Evolutionary conservation across 106 monocot species (phyloP), one percentile per base, ranked within the genome.

Genomic region (Dendrobium catenatum): DNA sequence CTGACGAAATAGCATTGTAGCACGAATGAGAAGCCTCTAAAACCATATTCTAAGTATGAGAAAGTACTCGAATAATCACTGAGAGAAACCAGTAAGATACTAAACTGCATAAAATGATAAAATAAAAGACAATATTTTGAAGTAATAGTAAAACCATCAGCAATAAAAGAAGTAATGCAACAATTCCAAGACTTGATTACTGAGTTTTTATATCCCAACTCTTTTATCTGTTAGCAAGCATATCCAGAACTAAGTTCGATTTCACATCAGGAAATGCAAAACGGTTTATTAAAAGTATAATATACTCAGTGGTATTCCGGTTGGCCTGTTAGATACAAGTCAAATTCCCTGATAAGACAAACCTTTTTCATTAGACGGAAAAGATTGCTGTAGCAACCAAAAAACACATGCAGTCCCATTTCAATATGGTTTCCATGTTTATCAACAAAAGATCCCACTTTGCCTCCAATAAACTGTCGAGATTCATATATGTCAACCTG

Each of bases 291-390:
- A 68, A 26, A 68, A 9, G 20, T 68, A 68, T 26, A 29, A 11
- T 11, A 68, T 26, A 10, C 27, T 27, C 6, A 58, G 58, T 58
- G 5, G 1, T 58, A 19, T n/a, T 58, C 2, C 6, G 67, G 67
- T 24, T 68, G 26, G 67, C 26, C 67, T 68, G 67, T 68, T 68
- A 26, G 67, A 68, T 68, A 68, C 67, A 67, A 19, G 29, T 26
- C 6, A 7, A 15, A 22, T 26, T 26, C 26, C 27, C 24, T 67
- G 67, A 67, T 5, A 74, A 74, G 49, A 76, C 24, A 48, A 73
- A 97, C 97, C 92, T 97, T 97, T 83, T 97, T 97, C 97, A 97
- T 81, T 18, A 97, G 88, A 78, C 97, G 90, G 72, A 94, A 97
- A 81, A 97, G 97, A 90, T 97, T 97, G 85, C 73, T 97, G 68